phyloP scores from a whole-genome alignment of 768 basidiomycete species.

The Asterophora parasitica region DNA sequence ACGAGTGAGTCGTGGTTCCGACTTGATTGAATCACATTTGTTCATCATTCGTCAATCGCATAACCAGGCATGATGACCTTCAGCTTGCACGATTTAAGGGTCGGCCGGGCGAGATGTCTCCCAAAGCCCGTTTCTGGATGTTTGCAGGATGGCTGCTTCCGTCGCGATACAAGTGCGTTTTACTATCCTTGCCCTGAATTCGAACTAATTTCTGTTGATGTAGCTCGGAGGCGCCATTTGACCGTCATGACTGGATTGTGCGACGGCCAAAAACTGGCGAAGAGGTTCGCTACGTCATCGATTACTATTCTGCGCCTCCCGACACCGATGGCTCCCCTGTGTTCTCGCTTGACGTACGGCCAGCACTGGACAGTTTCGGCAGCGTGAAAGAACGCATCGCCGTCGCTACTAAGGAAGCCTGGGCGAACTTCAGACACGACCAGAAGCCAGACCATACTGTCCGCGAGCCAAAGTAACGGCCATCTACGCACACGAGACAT shows the following conservation, averaged over 20 bases:
- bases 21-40: too few relatives aligned
- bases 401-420: constrained; percentile 64
- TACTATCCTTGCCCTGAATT: background rate
- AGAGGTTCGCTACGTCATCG: constrained; percentile 93
- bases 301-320: constrained; percentile 94
- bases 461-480: constrained; percentile 13
- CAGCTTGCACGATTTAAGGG: constrained; percentile 85
- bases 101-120: constrained; percentile 87
- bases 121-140: constrained; percentile 86
- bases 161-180: constrained; percentile 77
- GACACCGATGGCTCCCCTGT: constrained; percentile 90
- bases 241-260: constrained; percentile 97
- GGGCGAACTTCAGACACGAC: constrained; percentile 43
- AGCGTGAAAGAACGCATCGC: constrained; percentile 72
- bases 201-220: background rate
- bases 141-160: constrained; percentile 89
- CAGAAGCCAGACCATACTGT: constrained; percentile 20
- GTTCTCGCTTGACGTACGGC: constrained; percentile 92
- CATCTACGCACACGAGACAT: too few relatives aligned
- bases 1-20: constrained; percentile 43
- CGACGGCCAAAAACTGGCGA: constrained; percentile 74
- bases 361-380: constrained; percentile 81
- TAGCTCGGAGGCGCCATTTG: constrained; percentile 91
- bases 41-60: background rate
- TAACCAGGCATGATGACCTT: constrained; percentile 54